Percentiles rank a stretch among this genome's conserved stretches.
These are phyloP conservation scores for Tulasnella sp. DNA, from an alignment of 768 basidiomycete genomes.

Conservation along the genomic window DNA sequence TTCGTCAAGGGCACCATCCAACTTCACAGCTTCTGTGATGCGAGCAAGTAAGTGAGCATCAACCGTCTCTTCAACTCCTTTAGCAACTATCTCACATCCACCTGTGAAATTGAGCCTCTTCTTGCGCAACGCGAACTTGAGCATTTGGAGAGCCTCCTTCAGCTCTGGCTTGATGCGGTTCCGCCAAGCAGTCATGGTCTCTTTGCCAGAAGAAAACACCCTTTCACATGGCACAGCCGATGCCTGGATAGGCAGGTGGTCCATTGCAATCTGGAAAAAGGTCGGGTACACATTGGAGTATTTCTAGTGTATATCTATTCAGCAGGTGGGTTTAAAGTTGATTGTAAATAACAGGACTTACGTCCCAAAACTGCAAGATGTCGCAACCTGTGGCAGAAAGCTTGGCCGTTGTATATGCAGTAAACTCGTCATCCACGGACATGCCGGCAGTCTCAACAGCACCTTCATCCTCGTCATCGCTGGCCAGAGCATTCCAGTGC, in stretches of 20 bases:
- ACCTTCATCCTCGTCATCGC: neutral
- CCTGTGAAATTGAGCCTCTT: constrained; percentile 15
- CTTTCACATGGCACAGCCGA: constrained; percentile 23
- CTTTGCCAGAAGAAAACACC: constrained; percentile 21
- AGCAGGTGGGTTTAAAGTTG: neutral
- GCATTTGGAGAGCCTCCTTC: constrained; percentile 22
- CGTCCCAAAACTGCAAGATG: constrained; percentile 9
- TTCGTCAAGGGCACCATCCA: too few species aligned
- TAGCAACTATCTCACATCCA: too few species aligned
- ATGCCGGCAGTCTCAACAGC: neutral
- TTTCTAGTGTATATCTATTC: neutral
- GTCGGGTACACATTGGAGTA: neutral
- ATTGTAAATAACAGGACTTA: neutral
- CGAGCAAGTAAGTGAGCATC: too few species aligned
- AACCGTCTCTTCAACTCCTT: too few species aligned
- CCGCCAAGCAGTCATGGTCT: constrained; percentile 12
- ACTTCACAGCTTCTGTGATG: too few species aligned
- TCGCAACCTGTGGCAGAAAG: neutral
- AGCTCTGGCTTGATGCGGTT: constrained; percentile 10
- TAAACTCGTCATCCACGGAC: constrained; percentile 4
- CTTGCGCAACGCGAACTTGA: constrained; percentile 21
- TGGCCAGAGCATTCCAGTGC: neutral
- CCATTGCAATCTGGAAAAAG: constrained; percentile 19
- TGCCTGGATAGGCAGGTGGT: constrained; percentile 22
- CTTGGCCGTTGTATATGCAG: neutral